Base-by-base conservation (phyloP, 2,329 filamentous ascomycete species). In the Aspergillus tanneri region DNA sequence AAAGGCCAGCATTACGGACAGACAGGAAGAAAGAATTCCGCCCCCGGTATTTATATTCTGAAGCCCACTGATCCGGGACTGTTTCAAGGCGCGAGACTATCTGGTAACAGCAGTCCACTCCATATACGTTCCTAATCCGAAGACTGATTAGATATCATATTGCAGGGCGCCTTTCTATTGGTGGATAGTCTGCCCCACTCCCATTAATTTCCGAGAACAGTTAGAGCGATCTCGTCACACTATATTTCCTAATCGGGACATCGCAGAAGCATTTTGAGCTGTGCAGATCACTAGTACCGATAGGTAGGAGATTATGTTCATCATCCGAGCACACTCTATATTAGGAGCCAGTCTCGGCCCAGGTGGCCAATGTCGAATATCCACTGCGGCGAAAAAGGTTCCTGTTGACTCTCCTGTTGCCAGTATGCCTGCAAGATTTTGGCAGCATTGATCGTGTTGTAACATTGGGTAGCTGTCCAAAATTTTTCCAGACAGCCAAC, bases 371-470 rank as follows among this genome's bases (percentile, higher is more conserved):
- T 64, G 18, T 56, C 50, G 22, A 67, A 63, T n/a, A 67, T 61
- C 64, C 64, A 67, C 23, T 48, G 49, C 1, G 58, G 52, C 3
- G 52, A 44, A 6, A n/a, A 23, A 3, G 35, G 18, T 18, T 23
- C 43, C 16, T 43, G 28, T 4, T 39, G 27, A 16, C 51, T 48
- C 10, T 38, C 18, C 24, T 54, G 47, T 22, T 56, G 43, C 65
- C 63, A 69, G 34, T 63, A 59, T 3, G 49, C 49, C 21, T 58
- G 54, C 35, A 69, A 14, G 1, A 63, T 59, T 23, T 63, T 60
- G 0, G 62, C 58, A 2, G 66, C 66, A 47, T 63, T 68, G 3
- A 68, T 54, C 6, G 55, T 62, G 47, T 69, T 69, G 28, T 67
- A 53, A 52, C 66, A 69, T 2, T 39, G 60, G 2, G 66, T 69